Percentiles rank a stretch among this genome's conserved stretches.
These are phyloP conservation scores for Cadophora luteo-olivacea DNA, from an alignment of 2,329 filamentous ascomycete genomes.

Conservation along the genomic window DNA sequence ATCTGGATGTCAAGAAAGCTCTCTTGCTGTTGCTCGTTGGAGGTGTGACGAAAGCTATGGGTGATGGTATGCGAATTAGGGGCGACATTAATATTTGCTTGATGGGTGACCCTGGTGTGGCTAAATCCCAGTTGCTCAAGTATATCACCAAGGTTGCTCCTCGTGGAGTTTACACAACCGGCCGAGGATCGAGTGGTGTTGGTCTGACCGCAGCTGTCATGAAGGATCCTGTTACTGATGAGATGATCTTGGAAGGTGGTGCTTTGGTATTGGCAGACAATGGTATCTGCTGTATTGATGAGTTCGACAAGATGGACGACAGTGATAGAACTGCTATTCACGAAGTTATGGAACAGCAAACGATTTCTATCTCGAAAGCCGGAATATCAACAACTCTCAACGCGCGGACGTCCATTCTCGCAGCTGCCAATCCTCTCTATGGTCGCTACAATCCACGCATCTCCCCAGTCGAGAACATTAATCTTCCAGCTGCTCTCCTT, in stretches of 20 bases:
- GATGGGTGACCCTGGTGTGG: slow-evolving; percentile 99
- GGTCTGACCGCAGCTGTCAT: slow-evolving; percentile 84
- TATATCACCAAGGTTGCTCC: slow-evolving; percentile 99
- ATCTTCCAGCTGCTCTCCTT: slow-evolving; percentile 93
- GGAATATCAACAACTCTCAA: slow-evolving; percentile 97
- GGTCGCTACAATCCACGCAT: slow-evolving; percentile 98
- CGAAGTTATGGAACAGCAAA: slow-evolving; percentile 90
- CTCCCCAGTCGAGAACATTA: slow-evolving; percentile 98
- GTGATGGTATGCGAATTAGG: slow-evolving; percentile 98
- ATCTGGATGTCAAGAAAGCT: slow-evolving; percentile 97
- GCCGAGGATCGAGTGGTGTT: slow-evolving; percentile 81
- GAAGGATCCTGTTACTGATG: slow-evolving; percentile 79
- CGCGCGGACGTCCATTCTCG: slow-evolving; percentile 92
- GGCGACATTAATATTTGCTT: slow-evolving; percentile 98
- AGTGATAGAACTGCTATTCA: slow-evolving; percentile 80
- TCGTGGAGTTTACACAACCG: slow-evolving; percentile 82
- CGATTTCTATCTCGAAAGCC: slow-evolving; percentile 84
- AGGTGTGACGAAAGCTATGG: slow-evolving; percentile 95
- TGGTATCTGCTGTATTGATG: slow-evolving; percentile 84
- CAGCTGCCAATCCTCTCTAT: slow-evolving; percentile 95
- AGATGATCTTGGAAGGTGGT: slow-evolving; percentile 81
- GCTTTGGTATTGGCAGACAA: slow-evolving; percentile 81
- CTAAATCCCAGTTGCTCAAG: slow-evolving; percentile 97
- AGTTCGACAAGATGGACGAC: slow-evolving; percentile 88
- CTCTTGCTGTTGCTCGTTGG: slow-evolving; percentile 94